Evolutionary conservation across 768 basidiomycete genomes (phyloP), one percentile per base, ranked within the genome.

Genomic region (Russula earlei): DNA sequence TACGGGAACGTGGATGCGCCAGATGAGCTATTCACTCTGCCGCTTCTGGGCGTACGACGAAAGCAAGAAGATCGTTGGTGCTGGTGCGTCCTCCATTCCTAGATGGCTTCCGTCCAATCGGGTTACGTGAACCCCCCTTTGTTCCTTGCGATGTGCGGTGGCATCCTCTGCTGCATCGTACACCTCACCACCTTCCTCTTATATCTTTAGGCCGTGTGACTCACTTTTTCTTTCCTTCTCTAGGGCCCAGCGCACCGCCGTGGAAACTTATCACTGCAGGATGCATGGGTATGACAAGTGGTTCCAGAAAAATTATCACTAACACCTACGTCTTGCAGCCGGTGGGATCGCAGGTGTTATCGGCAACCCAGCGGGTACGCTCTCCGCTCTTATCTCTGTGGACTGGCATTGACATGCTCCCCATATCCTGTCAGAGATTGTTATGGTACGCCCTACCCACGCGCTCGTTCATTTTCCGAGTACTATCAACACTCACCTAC

Each of bases 11-110:
- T 85, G 89, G 82, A 71, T 95, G 70, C 80, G 91, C 27, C 91
- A 95, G 71, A 91, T 93, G 89, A 87, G 84, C 33, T 94, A 94
- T 71, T 91, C 87, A 41, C 74, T 92, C 68, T 91, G 88, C 68
- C 77, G 91, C n/a, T 94, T 92, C 74, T 92, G 89, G 82, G 89
- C 87, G 15, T 91, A 93, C 68, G 91, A 93, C 60, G 86, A 89
- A 72, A 88, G 85, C 68, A 94, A 92, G 76, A 90, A 85, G 73
- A 61, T 85, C 7, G 64, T 93, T 0, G 87, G 87, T 20, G 85
- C 86, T 14, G 75, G 72, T 70, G 64, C 69, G 69, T 67, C 12
- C 46, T 41, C 43, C 38, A 52, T 45, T 3, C 25, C 17, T 43
- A 14, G 34, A 4, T 36, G 15, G 10, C 14, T 36, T 36, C 3